Evolutionary conservation across 108 stramenopile species (phyloP), one percentile per base, ranked within the genome.

Genomic region (Hondaea fermentalgiana): DNA sequence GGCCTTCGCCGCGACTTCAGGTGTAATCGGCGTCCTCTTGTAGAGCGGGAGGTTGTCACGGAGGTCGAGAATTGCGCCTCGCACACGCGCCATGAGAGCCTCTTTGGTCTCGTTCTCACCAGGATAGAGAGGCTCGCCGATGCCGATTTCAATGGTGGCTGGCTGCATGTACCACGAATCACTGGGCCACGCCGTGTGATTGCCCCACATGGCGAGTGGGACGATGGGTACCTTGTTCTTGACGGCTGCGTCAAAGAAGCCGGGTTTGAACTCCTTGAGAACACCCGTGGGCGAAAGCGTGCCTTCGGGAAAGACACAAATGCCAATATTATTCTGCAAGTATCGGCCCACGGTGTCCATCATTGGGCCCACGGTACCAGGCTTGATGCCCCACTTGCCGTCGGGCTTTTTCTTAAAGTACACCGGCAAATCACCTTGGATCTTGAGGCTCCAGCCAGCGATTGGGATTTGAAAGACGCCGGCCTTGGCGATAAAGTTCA

Each of bases 251-350:
- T 83, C n/a, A 45, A 83, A 83, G 4, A 83, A 83, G 14, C 76
- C 76, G 4, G 19, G 49, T 45, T 83, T 83, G 76, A 83, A 83
- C 51, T 47, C 49, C 49, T 53, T 47, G n/a, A 83, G 45, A 8
- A 25, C 76, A 6, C 51, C 49, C 25, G 76, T 83, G 19, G 45
- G 45, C 49, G 49, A 53, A 1, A 83, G 76, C 25, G 76, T 53
- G 6, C 76, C 76, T 83, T 83, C 76, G 16, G 76, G 76, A 45
- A 83, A 83, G 51, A 83, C 76, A 45, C 76, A 83, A 12, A 83
- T 53, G 49, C 49, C 51, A 16, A 47, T 47, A 3, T 45, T 45
- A 23, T 83, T 53, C 12, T 83, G 43, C 43, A 83, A 45, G 45
- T 47, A 47, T 0, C 23, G 12, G 25, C 51, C 6, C 51, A 47